phyloP scores from a whole-genome alignment of 2,329 filamentous ascomycete genomes.

The Exophiala aquamarina region DNA sequence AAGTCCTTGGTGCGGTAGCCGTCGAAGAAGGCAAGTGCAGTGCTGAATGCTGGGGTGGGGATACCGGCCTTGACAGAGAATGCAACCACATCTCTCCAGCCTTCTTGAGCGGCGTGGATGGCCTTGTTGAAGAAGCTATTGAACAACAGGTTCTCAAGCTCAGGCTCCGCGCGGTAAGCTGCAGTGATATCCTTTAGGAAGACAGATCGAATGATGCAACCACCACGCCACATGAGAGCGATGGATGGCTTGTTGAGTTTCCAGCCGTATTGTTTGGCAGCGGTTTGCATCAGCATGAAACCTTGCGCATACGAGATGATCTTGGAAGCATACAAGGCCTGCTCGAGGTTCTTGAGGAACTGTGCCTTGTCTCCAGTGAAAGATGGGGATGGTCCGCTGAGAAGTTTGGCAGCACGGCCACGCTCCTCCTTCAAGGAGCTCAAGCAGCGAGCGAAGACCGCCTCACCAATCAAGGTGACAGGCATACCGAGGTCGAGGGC shows the following conservation, averaged over 20 bases:
- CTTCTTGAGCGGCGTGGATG: slow-evolving; percentile 91
- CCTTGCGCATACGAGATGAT: slow-evolving; percentile 99
- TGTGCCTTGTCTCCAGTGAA: slow-evolving; percentile 89
- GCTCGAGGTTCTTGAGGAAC: slow-evolving; percentile 96
- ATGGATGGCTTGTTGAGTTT: slow-evolving; percentile 99
- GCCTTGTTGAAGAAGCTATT: slow-evolving; percentile 99
- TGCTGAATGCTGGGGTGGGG: slow-evolving; percentile 93
- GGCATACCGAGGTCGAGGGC: slow-evolving; percentile 97
- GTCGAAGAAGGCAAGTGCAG: slow-evolving; percentile 97
- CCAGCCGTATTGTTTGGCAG: slow-evolving; percentile 93
- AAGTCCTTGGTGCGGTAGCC: slow-evolving; percentile 97
- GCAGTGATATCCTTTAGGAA: slow-evolving; percentile 99
- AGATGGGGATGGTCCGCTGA: slow-evolving; percentile 72
- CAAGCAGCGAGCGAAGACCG: slow-evolving; percentile 92
- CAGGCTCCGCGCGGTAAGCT: slow-evolving; percentile 89
- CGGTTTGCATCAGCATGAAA: slow-evolving; percentile 99
- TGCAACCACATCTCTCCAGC: slow-evolving; percentile 88
- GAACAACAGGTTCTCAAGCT: slow-evolving; percentile 97
- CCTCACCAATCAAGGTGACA: slow-evolving; percentile 95
- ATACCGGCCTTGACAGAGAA: slow-evolving; percentile 94
- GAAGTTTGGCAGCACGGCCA: slow-evolving; percentile 73
- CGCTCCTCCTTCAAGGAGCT: slow-evolving; percentile 94
- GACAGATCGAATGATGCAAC: slow-evolving; percentile 99
- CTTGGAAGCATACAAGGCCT: slow-evolving; percentile 98
- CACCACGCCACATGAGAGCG: slow-evolving; percentile 99